A percentile compares a stretch with the other conserved stretches of the same genome.
These are phyloP conservation scores for Macroventuria anomochaeta DNA, from an alignment of 2,329 filamentous ascomycete species.

Conservation along the genomic window DNA sequence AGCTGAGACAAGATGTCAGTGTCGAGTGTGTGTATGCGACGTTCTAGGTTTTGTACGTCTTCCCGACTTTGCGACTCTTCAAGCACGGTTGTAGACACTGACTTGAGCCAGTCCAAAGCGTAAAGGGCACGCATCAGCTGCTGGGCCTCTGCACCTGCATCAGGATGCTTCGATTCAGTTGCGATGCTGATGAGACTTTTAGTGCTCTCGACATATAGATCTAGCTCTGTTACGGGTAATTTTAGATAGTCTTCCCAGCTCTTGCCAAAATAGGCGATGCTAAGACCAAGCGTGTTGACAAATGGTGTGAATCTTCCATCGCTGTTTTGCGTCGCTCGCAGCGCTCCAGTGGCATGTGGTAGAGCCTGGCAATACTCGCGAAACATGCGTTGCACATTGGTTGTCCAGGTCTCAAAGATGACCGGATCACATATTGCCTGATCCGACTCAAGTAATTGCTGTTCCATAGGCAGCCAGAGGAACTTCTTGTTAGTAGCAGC, in stretches of 20 bases:
- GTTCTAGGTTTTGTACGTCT: conserved; percentile 33
- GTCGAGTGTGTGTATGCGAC: conserved; percentile 31
- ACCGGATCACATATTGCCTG: conserved; percentile 27
- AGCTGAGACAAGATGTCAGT: conserved; percentile 24
- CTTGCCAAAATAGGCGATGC: conserved; percentile 31
- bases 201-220: conserved; percentile 28
- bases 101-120: conserved; percentile 22
- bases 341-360: conserved; percentile 34
- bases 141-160: conserved; percentile 12
- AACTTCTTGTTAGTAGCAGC: conserved; percentile 26
- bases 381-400: conserved; percentile 27
- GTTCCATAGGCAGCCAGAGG: conserved; percentile 29
- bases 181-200: conserved; percentile 21
- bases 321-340: conserved; percentile 28
- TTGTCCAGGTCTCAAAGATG: conserved; percentile 34
- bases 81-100: conserved; percentile 15
- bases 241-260: conserved; percentile 39
- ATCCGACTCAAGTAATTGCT: conserved; percentile 18
- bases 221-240: conserved; percentile 33
- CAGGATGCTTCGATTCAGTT: not conserved
- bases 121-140: conserved; percentile 24
- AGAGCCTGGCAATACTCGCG: conserved; percentile 33
- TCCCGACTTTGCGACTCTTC: conserved; percentile 29
- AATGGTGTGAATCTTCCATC: conserved; percentile 36
- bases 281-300: conserved; percentile 36